Evolutionary conservation across 192 early-diverging fungal genomes (phyloP).

Genomic region (Coemansia sp.): DNA sequence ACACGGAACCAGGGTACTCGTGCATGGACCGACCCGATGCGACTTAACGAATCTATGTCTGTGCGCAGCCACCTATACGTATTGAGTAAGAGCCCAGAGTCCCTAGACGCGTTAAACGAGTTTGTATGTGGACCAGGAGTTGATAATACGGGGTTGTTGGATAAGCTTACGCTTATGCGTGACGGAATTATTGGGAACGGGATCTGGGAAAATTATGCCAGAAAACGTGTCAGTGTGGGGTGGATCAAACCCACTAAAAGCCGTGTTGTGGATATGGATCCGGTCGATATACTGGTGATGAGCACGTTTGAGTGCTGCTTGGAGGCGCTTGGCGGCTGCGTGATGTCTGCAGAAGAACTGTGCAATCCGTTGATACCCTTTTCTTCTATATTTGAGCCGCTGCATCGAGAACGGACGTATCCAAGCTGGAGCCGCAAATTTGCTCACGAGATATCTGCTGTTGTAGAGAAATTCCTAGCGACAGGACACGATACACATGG

Average conservation of each 20-base stretch:
- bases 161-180: constrained; percentile 30
- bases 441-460: constrained; percentile 47
- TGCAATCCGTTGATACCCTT: constrained; percentile 19
- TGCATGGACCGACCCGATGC: constrained; percentile 44
- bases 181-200: constrained; percentile 47
- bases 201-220: constrained; percentile 52
- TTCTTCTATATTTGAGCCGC: constrained; percentile 7
- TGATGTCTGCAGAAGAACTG: constrained; percentile 19
- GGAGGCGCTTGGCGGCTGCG: constrained; percentile 46
- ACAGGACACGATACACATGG: background rate
- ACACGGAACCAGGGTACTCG: constrained; percentile 16
- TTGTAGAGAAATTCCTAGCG: constrained; percentile 20
- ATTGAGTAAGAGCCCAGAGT: constrained; percentile 18
- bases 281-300: constrained; percentile 33
- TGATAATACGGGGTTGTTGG: constrained; percentile 20
- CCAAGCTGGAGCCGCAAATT: constrained; percentile 54
- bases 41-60: constrained; percentile 45
- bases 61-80: constrained; percentile 44
- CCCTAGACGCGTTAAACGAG: constrained; percentile 21
- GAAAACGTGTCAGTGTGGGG: constrained; percentile 49
- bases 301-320: constrained; percentile 33
- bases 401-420: constrained; percentile 32
- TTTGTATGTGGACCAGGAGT: constrained; percentile 28
- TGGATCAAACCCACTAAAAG: constrained; percentile 18
- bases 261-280: constrained; percentile 4